Evolutionary conservation across 352 stramenopile genomes (phyloP).

Genomic region (Aphanomyces astaci): DNA sequence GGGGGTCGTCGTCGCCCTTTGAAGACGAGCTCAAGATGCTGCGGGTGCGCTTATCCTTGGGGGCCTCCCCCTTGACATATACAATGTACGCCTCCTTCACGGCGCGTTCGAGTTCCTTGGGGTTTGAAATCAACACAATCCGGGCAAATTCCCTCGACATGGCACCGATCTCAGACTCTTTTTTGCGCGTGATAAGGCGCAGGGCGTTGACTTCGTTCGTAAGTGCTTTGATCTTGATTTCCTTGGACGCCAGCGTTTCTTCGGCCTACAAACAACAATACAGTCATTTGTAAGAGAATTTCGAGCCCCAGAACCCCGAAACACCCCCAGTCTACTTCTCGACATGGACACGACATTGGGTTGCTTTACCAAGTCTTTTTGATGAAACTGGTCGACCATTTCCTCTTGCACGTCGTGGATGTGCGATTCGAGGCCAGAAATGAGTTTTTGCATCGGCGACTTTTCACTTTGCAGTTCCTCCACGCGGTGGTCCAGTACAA

Average conservation of each 20-base stretch:
- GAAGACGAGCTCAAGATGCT: not conserved
- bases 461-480: constrained; percentile 67
- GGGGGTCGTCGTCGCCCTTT: not conserved
- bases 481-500: constrained; percentile 65
- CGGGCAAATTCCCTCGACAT: constrained; percentile 72
- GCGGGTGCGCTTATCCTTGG: constrained; percentile 19
- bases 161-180: constrained; percentile 67
- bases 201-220: constrained; percentile 67
- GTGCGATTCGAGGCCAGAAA: constrained; percentile 46
- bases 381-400: constrained; percentile 58
- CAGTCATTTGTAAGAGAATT: too few species aligned
- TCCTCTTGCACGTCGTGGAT: constrained; percentile 75
- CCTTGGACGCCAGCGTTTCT: constrained; percentile 60
- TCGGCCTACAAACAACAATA: constrained; percentile 24
- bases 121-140: constrained; percentile 61
- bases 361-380: constrained; percentile 50
- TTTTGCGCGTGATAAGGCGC: constrained; percentile 64
- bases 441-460: constrained; percentile 56
- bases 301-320: too few species aligned
- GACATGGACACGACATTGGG: too few species aligned
- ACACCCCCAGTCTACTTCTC: too few species aligned
- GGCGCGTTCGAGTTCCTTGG: constrained; percentile 67
- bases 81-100: constrained; percentile 75
- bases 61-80: constrained; percentile 60
- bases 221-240: constrained; percentile 67